Base-by-base conservation (phyloP, 306 rosid genomes). In the Fragaria vesca region DNA sequence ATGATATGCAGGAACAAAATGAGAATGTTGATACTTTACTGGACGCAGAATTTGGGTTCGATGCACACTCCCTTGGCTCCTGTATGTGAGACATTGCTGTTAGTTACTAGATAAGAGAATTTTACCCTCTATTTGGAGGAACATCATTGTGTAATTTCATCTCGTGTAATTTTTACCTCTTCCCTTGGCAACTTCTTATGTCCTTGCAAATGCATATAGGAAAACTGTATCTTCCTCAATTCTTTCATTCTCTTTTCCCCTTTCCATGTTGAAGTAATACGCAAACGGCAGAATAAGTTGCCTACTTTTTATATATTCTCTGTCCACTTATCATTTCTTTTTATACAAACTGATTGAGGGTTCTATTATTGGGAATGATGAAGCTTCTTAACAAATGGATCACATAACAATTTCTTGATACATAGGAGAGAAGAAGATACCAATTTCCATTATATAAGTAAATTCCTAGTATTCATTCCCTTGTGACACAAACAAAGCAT, bases 21-120 rank as follows among this genome's bases (percentile, higher is more conserved):
- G 91, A 90, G 55, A 60, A 79, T 42, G 45, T 7, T 7, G 10
- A 8, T 75, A 20, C 75, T 28, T 28, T 86, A 73, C 74, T 83
- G 86, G 92, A 89, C 75, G 89, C 87, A 82, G 94, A 87, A 58
- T 67, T 86, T 60, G 90, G 90, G 74, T 86, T 78, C 36, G 93
- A 89, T 79, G 81, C 81, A 32, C 84, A 76, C 83, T 73, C 84
- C 20, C 78, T 82, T 46, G 92, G 97, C 80, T 88, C 93, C 46
- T 89, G 90, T 54, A 84, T 80, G 71, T 89, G 90, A 89, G 86
- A 76, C 72, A 54, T 50, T 42, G 16, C 16, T 7, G 79, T 55
- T 77, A n/a, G 57, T 83, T 87, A 76, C 48, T 43, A 2, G 46
- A 43, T 43, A 43, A 43, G 46, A 43, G 46, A 43, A 43, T 8